A percentile compares a stretch with the other conserved stretches of the same genome.
Conservation (phyloP, 2,329 filamentous ascomycete species). For the Alternaria triticina region DNA sequence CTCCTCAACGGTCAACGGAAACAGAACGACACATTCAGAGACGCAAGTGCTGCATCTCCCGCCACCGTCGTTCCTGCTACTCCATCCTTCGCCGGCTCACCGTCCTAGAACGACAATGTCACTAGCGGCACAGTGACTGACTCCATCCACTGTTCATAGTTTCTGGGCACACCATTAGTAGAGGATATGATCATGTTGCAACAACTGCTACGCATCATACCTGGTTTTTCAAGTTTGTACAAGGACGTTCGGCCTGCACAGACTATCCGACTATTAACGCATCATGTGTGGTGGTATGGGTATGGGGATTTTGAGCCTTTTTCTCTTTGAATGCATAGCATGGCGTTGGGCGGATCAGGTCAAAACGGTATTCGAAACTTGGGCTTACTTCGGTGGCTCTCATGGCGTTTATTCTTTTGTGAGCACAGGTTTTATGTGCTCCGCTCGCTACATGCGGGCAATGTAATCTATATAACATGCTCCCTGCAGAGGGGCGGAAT, state of each 20-base stretch:
- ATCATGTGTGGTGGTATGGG: background rate
- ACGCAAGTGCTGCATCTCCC: slow-evolving; percentile 41
- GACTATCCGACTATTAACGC: background rate
- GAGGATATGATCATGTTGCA: background rate
- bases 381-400: background rate
- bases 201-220: background rate
- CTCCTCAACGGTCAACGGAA: slow-evolving; percentile 48
- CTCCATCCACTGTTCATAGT: background rate
- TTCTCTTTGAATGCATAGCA: slow-evolving; percentile 1
- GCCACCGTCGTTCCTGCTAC: slow-evolving; percentile 16
- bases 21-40: slow-evolving; percentile 47
- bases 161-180: background rate
- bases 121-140: background rate
- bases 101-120: background rate
- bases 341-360: background rate
- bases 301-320: background rate
- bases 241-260: background rate
- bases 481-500: background rate
- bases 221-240: background rate
- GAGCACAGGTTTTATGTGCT: background rate
- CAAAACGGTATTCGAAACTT: background rate
- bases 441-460: background rate
- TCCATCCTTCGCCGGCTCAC: slow-evolving; percentile 21
- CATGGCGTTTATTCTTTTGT: background rate
- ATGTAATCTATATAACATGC: background rate